Conservation (phyloP, 306 rosid genomes). For the Quillaja saponaria region DNA sequence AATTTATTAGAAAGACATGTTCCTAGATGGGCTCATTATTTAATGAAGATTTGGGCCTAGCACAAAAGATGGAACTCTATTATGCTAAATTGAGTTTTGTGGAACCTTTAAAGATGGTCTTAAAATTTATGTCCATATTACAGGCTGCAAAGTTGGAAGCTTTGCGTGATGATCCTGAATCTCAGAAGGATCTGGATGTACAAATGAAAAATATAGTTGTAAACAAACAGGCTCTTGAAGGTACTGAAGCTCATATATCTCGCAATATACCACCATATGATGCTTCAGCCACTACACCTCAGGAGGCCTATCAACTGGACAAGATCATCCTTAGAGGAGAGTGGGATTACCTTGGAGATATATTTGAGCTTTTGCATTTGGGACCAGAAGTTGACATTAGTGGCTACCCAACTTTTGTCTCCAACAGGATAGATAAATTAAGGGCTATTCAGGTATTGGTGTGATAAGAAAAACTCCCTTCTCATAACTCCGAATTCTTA, state of each 20-base stretch:
- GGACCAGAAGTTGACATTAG: conserved; percentile 38
- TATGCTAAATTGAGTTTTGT: conserved; percentile 15
- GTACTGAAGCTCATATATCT: conserved; percentile 39
- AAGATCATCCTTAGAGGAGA: conserved; percentile 72
- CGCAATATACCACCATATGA: conserved; percentile 75
- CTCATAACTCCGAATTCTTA: too few relatives aligned
- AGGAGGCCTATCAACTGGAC: conserved; percentile 72
- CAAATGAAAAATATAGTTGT: conserved; percentile 53
- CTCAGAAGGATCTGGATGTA: conserved; percentile 52
- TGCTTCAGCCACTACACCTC: conserved; percentile 67
- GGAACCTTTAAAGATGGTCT: conserved; percentile 23
- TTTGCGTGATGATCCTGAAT: conserved; percentile 48
- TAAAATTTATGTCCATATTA: conserved; percentile 11
- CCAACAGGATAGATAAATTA: conserved; percentile 55
- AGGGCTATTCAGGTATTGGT: conserved; percentile 54
- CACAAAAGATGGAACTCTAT: too few relatives aligned
- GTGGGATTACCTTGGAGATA: conserved; percentile 69
- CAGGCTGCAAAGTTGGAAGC: too few relatives aligned
- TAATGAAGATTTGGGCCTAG: too few relatives aligned
- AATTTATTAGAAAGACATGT: too few relatives aligned
- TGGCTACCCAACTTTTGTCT: conserved; percentile 62
- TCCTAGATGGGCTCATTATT: too few relatives aligned
- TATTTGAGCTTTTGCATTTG: conserved; percentile 42
- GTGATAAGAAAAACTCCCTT: too few relatives aligned
- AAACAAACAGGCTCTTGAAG: conserved; percentile 59